Conservation (phyloP, 768 basidiomycete species). For the Suillus plorans region DNA sequence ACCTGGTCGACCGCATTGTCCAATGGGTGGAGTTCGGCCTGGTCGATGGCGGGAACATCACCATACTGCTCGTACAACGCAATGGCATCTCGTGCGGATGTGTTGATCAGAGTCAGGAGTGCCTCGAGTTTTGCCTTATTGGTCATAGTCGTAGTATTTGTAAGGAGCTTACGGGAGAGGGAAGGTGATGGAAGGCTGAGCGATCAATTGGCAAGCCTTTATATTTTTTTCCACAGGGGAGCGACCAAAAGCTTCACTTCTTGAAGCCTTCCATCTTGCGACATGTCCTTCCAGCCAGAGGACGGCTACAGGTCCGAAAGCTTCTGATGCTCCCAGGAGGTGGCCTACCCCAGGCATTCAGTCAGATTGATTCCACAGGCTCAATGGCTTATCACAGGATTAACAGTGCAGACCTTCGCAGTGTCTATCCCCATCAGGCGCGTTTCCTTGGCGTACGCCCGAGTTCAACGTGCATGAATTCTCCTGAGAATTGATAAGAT, state of each 20-base stretch:
- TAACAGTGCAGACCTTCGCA: neutral
- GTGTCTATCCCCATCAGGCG: neutral
- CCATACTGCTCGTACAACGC: slow-evolving; percentile 32
- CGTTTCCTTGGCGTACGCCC: no score
- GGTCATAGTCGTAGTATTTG: slow-evolving; percentile 1
- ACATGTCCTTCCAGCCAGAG: neutral
- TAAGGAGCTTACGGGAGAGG: neutral
- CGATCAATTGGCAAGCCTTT: neutral
- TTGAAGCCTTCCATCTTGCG: neutral
- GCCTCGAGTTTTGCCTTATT: slow-evolving; percentile 24
- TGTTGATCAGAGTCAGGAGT: slow-evolving; percentile 31
- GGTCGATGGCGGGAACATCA: slow-evolving; percentile 35
- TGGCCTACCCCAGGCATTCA: neutral
- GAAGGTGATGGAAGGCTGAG: neutral
- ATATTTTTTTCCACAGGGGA: neutral
- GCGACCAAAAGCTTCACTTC: neutral
- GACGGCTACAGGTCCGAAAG: neutral
- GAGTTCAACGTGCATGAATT: no score
- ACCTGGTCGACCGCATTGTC: slow-evolving; percentile 27
- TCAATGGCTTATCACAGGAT: neutral
- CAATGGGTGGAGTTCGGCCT: slow-evolving; percentile 33
- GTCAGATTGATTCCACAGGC: neutral
- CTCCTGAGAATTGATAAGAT: no score
- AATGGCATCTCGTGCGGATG: slow-evolving; percentile 32
- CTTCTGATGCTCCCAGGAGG: neutral